Conservation (phyloP, 2,329 filamentous ascomycete genomes). For the Stenocarpella maydis region DNA sequence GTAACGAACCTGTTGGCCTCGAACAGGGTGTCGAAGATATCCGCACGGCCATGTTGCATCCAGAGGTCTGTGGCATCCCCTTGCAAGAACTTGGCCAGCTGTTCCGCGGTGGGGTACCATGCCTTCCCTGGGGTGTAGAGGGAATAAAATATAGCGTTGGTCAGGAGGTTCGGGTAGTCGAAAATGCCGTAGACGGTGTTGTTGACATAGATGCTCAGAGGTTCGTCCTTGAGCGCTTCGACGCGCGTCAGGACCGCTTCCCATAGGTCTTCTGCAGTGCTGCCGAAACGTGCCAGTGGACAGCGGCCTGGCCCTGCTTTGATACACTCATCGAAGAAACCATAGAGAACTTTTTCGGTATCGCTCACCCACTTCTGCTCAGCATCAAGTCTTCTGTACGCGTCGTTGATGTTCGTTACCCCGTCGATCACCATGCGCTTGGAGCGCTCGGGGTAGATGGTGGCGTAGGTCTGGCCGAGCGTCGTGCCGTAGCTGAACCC, state of each 20-base stretch:
- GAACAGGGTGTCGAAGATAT: slow-evolving; percentile 36
- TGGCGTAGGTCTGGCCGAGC: slow-evolving; percentile 50
- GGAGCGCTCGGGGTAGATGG: slow-evolving; percentile 49
- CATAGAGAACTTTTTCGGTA: slow-evolving; percentile 51
- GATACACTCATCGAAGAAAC: slow-evolving; percentile 56
- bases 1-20: slow-evolving; percentile 43
- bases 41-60: slow-evolving; percentile 43
- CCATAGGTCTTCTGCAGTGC: slow-evolving; percentile 46
- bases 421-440: slow-evolving; percentile 53
- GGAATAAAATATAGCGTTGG: slow-evolving; percentile 48
- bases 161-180: slow-evolving; percentile 46
- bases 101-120: slow-evolving; percentile 47
- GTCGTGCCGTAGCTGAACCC: slow-evolving; percentile 59
- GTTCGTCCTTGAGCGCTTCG: slow-evolving; percentile 46
- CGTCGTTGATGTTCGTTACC: slow-evolving; percentile 51
- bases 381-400: slow-evolving; percentile 43
- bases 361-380: slow-evolving; percentile 47
- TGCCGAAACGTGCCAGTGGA: slow-evolving; percentile 48
- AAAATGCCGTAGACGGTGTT: slow-evolving; percentile 48
- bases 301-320: slow-evolving; percentile 54
- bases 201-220: slow-evolving; percentile 53
- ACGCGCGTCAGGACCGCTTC: slow-evolving; percentile 45
- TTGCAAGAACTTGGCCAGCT: slow-evolving; percentile 45
- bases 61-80: slow-evolving; percentile 51
- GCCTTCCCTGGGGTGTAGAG: slow-evolving; percentile 47